A percentile compares a stretch with the other conserved stretches of the same genome.
These are phyloP conservation scores for Prunella vulgaris DNA, from an alignment of 257 asterid genomes.

Conservation along the genomic window DNA sequence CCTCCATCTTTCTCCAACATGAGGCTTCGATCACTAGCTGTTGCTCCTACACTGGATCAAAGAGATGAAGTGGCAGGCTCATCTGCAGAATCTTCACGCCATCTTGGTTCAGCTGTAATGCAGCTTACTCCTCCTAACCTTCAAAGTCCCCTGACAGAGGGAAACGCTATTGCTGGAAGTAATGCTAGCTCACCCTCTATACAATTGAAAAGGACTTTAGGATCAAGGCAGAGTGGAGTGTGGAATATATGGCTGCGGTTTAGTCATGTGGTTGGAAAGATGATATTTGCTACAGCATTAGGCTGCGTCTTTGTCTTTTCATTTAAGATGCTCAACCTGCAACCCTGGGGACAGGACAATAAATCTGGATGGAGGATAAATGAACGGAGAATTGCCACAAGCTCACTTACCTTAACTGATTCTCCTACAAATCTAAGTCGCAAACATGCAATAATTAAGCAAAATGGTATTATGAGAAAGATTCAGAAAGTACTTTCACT, in stretches of 20 bases:
- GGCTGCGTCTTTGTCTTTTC: conserved; percentile 60
- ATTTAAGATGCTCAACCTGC: conserved; percentile 45
- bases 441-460: conserved; percentile 25
- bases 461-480: conserved; percentile 35
- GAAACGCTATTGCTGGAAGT: conserved; percentile 38
- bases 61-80: conserved; percentile 48
- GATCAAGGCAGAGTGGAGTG: conserved; percentile 49
- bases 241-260: conserved; percentile 57
- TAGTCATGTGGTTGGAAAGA: conserved; percentile 46
- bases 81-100: conserved; percentile 42
- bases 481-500: conserved; percentile 49
- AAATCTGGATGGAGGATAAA: conserved; percentile 42
- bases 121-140: conserved; percentile 73
- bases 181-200: conserved; percentile 43
- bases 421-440: conserved; percentile 38
- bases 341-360: conserved; percentile 47
- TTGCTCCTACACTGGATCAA: conserved; percentile 44
- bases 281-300: conserved; percentile 51
- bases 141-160: conserved; percentile 53
- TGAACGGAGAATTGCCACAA: conserved; percentile 31
- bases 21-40: conserved; percentile 55
- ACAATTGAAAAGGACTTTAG: conserved; percentile 72
- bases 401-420: conserved; percentile 34
- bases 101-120: conserved; percentile 78
- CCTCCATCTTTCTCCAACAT: conserved; percentile 45